Percentiles rank a stretch among this genome's conserved stretches.
These are phyloP conservation scores for Flaveria ramosissima DNA, from an alignment of 129 eudicot genomes.

Conservation along the genomic window DNA sequence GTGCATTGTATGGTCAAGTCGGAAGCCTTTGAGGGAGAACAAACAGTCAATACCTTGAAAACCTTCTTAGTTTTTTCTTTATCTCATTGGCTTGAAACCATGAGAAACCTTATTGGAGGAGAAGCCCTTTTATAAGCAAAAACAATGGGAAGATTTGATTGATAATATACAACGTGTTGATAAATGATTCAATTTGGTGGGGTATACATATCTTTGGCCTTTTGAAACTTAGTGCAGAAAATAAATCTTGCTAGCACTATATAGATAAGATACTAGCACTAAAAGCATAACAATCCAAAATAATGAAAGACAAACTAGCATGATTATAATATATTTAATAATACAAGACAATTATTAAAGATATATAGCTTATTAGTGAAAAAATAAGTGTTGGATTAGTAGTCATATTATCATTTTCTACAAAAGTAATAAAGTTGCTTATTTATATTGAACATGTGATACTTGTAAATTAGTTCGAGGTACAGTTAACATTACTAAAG, in stretches of 20 bases:
- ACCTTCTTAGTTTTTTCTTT: constrained; percentile 11
- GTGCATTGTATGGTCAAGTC: background rate
- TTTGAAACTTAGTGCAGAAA: constrained; percentile 41
- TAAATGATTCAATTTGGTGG: constrained; percentile 31
- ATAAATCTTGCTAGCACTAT: constrained; percentile 30
- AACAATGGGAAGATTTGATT: constrained; percentile 9
- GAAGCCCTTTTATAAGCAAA: constrained; percentile 43
- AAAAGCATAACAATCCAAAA: constrained; percentile 37
- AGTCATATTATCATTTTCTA: constrained; percentile 25
- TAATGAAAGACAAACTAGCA: constrained; percentile 22
- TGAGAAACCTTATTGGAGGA: constrained; percentile 40
- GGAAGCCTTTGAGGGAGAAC: constrained; percentile 48
- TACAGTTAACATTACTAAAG: background rate
- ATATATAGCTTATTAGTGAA: constrained; percentile 5
- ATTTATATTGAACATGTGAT: background rate
- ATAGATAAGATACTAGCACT: constrained; percentile 27
- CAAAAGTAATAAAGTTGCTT: constrained; percentile 9
- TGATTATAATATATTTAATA: constrained; percentile 26
- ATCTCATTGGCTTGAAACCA: constrained; percentile 35
- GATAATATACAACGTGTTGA: constrained; percentile 7
- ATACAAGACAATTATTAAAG: constrained; percentile 21
- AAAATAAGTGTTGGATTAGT: constrained; percentile 21
- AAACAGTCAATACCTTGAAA: constrained; percentile 38
- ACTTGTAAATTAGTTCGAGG: background rate
- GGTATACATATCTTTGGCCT: constrained; percentile 44